These are phyloP conservation scores for Trichophyton verrucosum DNA, from an alignment of 2,329 filamentous ascomycete genomes.

Conservation along the genomic window DNA sequence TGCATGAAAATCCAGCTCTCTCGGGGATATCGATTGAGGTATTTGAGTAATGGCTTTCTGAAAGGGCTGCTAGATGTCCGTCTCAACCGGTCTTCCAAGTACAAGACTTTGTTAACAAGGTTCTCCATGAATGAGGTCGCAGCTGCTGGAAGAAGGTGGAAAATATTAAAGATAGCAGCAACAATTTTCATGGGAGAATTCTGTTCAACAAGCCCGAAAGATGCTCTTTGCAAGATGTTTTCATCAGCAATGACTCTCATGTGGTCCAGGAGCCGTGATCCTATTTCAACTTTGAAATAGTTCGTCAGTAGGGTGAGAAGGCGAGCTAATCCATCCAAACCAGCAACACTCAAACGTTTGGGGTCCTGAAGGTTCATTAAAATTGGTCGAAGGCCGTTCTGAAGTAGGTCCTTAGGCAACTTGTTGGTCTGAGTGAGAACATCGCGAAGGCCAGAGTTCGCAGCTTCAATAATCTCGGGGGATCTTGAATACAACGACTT, in stretches of 20 bases:
- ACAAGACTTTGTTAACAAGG: slow-evolving; percentile 79
- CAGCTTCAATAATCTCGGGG: slow-evolving; percentile 81
- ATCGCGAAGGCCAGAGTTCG: slow-evolving; percentile 77
- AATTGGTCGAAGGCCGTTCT: slow-evolving; percentile 89
- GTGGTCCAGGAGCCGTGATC: slow-evolving; percentile 81
- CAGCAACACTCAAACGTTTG: slow-evolving; percentile 75
- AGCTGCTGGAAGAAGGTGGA: slow-evolving; percentile 83
- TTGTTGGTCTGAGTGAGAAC: slow-evolving; percentile 83
- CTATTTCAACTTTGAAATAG: slow-evolving; percentile 99
- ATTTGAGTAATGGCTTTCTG: slow-evolving; percentile 77
- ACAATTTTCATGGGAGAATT: slow-evolving; percentile 88
- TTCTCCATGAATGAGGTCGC: slow-evolving; percentile 85
- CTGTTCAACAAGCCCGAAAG: slow-evolving; percentile 90
- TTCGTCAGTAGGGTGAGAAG: slow-evolving; percentile 85
- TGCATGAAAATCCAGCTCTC: slow-evolving; percentile 74
- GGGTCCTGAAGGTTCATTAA: slow-evolving; percentile 91
- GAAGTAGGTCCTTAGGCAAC: slow-evolving; percentile 84
- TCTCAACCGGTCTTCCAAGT: slow-evolving; percentile 71
- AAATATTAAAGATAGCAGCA: slow-evolving; percentile 88
- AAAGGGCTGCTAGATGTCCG: slow-evolving; percentile 87
- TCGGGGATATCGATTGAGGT: slow-evolving; percentile 81
- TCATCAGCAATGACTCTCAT: slow-evolving; percentile 82
- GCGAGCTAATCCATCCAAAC: slow-evolving; percentile 79
- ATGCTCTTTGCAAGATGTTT: slow-evolving; percentile 69
- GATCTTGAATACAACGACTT: slow-evolving; percentile 93